Base-by-base conservation (phyloP, 2,329 filamentous ascomycete species). In the Amauroascus niger region DNA sequence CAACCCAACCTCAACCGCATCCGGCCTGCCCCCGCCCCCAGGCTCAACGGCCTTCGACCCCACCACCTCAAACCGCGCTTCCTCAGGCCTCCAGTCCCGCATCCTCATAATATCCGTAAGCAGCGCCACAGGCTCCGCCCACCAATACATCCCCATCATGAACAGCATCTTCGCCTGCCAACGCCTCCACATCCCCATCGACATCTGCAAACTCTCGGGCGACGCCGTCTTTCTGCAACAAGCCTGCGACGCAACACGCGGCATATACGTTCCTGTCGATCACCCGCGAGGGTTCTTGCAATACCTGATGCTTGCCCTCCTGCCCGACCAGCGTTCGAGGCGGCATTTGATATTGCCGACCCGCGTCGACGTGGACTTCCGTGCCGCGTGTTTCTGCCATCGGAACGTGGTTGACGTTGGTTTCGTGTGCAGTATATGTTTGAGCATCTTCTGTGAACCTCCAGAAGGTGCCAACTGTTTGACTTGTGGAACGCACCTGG, bases 371-470 rank as follows among this genome's bases (percentile, higher is more conserved):
- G 89, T 98, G 41, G 94, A 98, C 71, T 98, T 98, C 68, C 82
- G 93, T 41, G 91, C 94, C n/a, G 93, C 93, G 2, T 98, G 93
- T 67, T 98, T 98, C 73, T 98, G 93, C 67, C 93, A 98, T 71
- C 79, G 91, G 49, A 82, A 81, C 33, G 88, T 97, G 18, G 85
- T 98, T 41, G 88, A 96, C 69, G 82, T 90, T 1, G 93, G 90
- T 7, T 98, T 88, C 67, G 91, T 98, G 35, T 98, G 93, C 74
- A 95, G 88, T 57, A 89, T 98, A 61, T 98, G 93, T 66, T 75
- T 98, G 43, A 95, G 88, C 69, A 98, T 95, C 63, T 95, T 95
- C 67, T 95, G 89, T 71, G 75, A 79, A 43, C 77, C 80, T 26
- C 73, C 80, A 1, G 73, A 76, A 57, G 79, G 80, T 49, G 81